Base-by-base conservation (phyloP, 2,329 filamentous ascomycete genomes). In the Verruconis gallopava region DNA sequence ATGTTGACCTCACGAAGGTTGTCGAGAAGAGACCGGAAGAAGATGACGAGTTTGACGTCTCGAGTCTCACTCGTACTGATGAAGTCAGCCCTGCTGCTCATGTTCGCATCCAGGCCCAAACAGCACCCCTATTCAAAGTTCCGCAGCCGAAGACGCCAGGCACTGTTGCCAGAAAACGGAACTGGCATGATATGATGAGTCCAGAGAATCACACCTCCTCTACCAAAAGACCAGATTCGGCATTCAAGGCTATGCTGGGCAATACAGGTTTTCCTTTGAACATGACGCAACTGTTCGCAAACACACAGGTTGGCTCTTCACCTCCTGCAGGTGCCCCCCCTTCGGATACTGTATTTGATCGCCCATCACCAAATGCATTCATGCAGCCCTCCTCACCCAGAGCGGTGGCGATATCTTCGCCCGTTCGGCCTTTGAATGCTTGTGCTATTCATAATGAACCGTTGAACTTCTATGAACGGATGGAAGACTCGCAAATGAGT, bases 301-400 rank as follows among this genome's bases (percentile, higher is more conserved):
- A 20, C 18, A 46, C 44, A 14, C 44, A 46, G 18, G 35, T 37
- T 14, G 20, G 19, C 12, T 45, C 44, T 9, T 46, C 44, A 17
- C 44, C 44, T 19, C 25, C 21, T 5, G 19, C 43, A 3, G 32
- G 34, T 6, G 21, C 9, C 9, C 34, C 28, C 5, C 20, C 25
- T 18, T 45, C 44, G 3, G 44, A 45, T 21, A 41, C 22, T 21
- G 34, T 44, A 4, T 45, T 45, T 21, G 21, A 45, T 4, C 32
- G 44, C 4, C 44, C 44, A 13, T 45, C 44, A 30, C 44, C 44
- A 13, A 38, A 44, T 21, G 18, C 38, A 21, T 17, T 41, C 37
- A 19, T 25, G 18, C 37, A 20, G 2, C 3, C 25, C 11, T 19
- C 19, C 15, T 25, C 19, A 4, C 18, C 41, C n/a, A 20, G 30